phyloP scores from a whole-genome alignment of 2,329 filamentous ascomycete genomes.

The Dactylellina parvicollis region DNA sequence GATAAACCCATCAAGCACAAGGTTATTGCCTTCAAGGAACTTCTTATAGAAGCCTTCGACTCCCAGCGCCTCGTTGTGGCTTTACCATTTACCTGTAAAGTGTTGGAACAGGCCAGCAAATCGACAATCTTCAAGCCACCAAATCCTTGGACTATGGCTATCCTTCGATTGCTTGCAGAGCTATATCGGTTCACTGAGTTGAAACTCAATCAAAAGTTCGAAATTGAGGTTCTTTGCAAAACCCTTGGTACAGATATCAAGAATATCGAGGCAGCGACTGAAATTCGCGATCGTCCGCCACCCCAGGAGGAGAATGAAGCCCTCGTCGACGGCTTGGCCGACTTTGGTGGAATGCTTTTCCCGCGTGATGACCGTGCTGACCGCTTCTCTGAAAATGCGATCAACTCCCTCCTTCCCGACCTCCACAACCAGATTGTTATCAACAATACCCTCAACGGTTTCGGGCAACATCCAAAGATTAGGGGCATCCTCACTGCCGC shows the following conservation, averaged over 20 bases:
- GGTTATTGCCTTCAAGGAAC: conserved; percentile 96
- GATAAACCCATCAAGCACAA: conserved; percentile 95
- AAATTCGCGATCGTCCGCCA: conserved; percentile 77
- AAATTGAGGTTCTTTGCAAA: conserved; percentile 97
- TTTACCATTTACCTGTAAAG: conserved; percentile 97
- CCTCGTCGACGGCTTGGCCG: conserved; percentile 67
- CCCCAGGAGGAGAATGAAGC: conserved; percentile 63
- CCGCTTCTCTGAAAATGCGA: conserved; percentile 51
- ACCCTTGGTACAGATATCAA: conserved; percentile 92
- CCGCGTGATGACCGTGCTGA: conserved; percentile 57
- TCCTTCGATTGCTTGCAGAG: conserved; percentile 88
- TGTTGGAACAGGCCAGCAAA: conserved; percentile 81
- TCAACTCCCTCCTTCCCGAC: conserved; percentile 49
- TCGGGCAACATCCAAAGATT: conserved; percentile 60
- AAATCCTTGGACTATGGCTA: conserved; percentile 98
- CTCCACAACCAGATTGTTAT: conserved; percentile 52
- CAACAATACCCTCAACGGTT: conserved; percentile 57
- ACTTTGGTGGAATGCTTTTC: conserved; percentile 66
- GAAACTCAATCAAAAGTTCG: conserved; percentile 96
- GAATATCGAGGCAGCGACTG: conserved; percentile 83
- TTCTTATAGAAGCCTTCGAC: conserved; percentile 92
- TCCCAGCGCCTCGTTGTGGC: conserved; percentile 90
- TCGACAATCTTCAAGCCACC: conserved; percentile 92
- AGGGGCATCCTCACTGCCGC: conserved; percentile 82
- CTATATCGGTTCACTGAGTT: conserved; percentile 92